Conservation (phyloP, 495 filamentous ascomycete genomes). For the Podospora tetraspora region DNA sequence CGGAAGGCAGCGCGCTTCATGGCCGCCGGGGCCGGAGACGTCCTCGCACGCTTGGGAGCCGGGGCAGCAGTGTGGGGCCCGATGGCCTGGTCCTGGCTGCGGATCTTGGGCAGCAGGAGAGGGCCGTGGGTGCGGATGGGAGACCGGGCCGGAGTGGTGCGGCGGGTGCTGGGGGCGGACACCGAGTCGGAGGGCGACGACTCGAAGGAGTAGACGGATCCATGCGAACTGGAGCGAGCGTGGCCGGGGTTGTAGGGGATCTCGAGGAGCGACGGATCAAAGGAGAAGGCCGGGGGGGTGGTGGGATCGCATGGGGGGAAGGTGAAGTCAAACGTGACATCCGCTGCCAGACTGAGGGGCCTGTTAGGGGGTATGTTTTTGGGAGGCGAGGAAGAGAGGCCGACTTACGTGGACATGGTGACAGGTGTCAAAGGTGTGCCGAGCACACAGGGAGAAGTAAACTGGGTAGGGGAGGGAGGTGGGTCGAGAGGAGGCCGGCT, state of each 20-base stretch:
- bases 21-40: slow-evolving; percentile 27
- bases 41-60: slow-evolving; percentile 39
- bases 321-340: slow-evolving; percentile 50
- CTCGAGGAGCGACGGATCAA: slow-evolving; percentile 50
- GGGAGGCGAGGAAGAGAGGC: background rate
- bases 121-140: slow-evolving; percentile 78
- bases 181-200: slow-evolving; percentile 72
- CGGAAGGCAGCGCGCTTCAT: slow-evolving; percentile 31
- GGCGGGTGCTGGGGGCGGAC: slow-evolving; percentile 48
- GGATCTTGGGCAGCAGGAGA: slow-evolving; percentile 78
- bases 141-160: slow-evolving; percentile 67
- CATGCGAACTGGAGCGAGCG: slow-evolving; percentile 49
- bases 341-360: slow-evolving; percentile 42
- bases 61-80: slow-evolving; percentile 26
- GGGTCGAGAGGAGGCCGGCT: slow-evolving; percentile 37
- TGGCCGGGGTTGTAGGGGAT: slow-evolving; percentile 44
- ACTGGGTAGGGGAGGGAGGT: slow-evolving; percentile 15
- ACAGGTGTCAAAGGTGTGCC: slow-evolving; percentile 29
- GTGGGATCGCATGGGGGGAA: slow-evolving; percentile 44
- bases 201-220: slow-evolving; percentile 53
- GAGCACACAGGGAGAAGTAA: slow-evolving; percentile 32
- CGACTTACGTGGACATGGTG: slow-evolving; percentile 50
- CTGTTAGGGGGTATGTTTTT: slow-evolving; percentile 23
- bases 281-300: slow-evolving; percentile 48
- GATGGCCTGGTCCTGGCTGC: slow-evolving; percentile 75